phyloP scores from a whole-genome alignment of 805 yeast species.

The Ascoidea tarda region DNA sequence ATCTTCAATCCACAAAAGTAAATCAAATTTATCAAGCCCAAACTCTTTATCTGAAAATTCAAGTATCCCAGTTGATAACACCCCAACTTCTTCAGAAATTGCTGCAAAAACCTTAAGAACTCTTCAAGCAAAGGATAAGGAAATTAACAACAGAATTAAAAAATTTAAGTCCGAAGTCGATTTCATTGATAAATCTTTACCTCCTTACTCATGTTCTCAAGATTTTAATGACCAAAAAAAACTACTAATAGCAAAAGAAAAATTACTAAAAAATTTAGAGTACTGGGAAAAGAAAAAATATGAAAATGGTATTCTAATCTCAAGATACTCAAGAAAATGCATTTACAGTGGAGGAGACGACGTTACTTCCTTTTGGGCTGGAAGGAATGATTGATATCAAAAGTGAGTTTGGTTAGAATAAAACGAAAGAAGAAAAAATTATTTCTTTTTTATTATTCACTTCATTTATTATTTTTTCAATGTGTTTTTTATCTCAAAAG shows the following conservation, averaged over 20 bases:
- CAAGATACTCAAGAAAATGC: constrained; percentile 9
- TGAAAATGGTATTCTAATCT: constrained; percentile 10
- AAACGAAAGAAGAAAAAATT: no score
- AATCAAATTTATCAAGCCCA: not conserved
- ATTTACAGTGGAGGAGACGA: constrained; percentile 11
- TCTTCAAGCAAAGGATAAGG: constrained; percentile 8
- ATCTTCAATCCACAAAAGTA: constrained; percentile 6
- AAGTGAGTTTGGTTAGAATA: no score
- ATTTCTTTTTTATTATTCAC: no score
- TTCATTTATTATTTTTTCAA: not conserved
- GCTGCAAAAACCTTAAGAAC: constrained; percentile 2
- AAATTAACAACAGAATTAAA: constrained; percentile 8
- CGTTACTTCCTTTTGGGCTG: constrained; percentile 11
- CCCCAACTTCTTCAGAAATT: not conserved
- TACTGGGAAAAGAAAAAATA: constrained; percentile 12
- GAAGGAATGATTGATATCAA: constrained; percentile 7
- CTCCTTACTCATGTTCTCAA: constrained; percentile 10
- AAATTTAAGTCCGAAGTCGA: constrained; percentile 8
- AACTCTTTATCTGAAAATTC: not conserved
- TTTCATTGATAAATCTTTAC: constrained; percentile 9
- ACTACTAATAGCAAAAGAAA: constrained; percentile 6
- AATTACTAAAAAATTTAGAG: constrained; percentile 8
- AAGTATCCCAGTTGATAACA: not conserved
- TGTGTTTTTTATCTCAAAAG: not conserved
- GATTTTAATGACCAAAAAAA: constrained; percentile 9